Base-by-base conservation (phyloP, 108 stramenopile genomes). In the Stephanodiscus triporus region DNA sequence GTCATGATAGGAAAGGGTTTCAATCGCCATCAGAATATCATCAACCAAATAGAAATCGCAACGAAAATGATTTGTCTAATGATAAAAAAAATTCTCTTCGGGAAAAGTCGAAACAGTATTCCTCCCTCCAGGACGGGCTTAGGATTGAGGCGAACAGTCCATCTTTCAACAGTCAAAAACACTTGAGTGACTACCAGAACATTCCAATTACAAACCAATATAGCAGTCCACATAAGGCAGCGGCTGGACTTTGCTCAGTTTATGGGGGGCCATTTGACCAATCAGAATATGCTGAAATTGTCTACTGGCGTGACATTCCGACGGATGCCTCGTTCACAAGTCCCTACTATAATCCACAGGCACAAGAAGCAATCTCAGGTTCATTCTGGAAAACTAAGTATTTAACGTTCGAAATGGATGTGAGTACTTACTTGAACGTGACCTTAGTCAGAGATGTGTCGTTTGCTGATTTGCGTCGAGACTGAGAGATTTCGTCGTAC, bases 331-430 rank as follows among this genome's bases (percentile, higher is more conserved):
- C 71, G 0, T 72, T 66, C 47, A 51, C 20, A 11, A 76, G 73
- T 47, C 49, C 66, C 4, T 63, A 29, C 69, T 77, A 77, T 26
- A 68, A 60, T 38, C 29, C 55, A 32, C 56, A 76, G 42, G 57
- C 66, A 11, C 66, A 73, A 48, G 65, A 72, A 36, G 7, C 63
- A 64, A 59, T 29, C 0, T 66, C 73, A 19, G 65, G 23, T n/a
- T 54, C 60, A 11, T 61, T 61, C 24, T 64, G 66, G 50, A 54
- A 57, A 22, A 47, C 58, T 0, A 85, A 88, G 60, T 91, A 91
- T 70, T 58, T 91, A 16, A 91, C 88, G 34, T 88, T 89, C 51
- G 88, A 91, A 80, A 82, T 86, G 61, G 90, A 91, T 67, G 53
- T 56, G 55, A 56, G 55, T 56, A 56, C 27, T 56, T 29, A 29